phyloP scores from a whole-genome alignment of 1,139 yeast genomes.

The Kluyveromyces sp. region DNA sequence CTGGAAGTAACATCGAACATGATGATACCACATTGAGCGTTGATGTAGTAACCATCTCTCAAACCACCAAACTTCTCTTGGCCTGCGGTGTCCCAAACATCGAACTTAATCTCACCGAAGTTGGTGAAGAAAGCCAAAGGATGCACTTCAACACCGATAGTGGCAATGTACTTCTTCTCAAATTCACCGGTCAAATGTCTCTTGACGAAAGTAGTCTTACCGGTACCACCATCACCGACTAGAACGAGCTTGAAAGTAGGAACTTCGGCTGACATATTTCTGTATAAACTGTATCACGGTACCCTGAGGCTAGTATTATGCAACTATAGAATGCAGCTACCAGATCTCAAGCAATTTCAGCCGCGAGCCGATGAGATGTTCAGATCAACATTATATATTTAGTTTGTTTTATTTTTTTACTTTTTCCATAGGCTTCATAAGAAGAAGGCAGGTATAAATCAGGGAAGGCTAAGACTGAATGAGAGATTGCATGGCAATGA shows the following conservation, averaged over 20 bases:
- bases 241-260: constrained; percentile 97
- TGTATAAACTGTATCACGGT: background rate
- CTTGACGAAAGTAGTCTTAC: constrained; percentile 99
- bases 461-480: too few relatives aligned
- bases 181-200: constrained; percentile 99
- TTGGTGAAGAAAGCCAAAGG: constrained; percentile 98
- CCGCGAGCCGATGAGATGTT: background rate
- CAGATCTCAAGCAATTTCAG: background rate
- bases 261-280: constrained; percentile 49
- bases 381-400: background rate
- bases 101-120: constrained; percentile 97
- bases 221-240: constrained; percentile 99
- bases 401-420: background rate
- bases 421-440: background rate
- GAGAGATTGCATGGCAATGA: too few relatives aligned
- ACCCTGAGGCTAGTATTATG: background rate
- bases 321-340: background rate
- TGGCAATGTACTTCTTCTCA: constrained; percentile 98
- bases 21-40: constrained; percentile 99
- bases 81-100: constrained; percentile 99
- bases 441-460: background rate
- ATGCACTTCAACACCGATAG: constrained; percentile 98
- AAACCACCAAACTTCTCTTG: constrained; percentile 99
- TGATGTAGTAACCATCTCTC: constrained; percentile 98
- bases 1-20: constrained; percentile 99